Evolutionary conservation across 1,284 basidiomycete species (phyloP).

Genomic region (Inonotus obliquus): DNA sequence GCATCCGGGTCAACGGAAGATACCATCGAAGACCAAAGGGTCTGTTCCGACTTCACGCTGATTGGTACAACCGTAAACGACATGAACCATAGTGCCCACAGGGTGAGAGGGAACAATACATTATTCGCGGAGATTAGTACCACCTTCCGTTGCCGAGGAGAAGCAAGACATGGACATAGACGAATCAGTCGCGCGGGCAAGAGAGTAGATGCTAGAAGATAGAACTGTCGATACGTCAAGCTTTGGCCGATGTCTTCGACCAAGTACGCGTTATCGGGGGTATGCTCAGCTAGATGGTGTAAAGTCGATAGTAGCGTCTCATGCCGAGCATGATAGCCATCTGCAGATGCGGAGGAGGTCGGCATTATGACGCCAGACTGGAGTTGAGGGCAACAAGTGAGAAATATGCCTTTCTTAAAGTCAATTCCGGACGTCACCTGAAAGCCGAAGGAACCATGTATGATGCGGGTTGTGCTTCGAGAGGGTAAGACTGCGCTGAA

Average conservation of each 20-base stretch:
- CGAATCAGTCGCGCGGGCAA: not conserved
- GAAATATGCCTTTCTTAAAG: not conserved
- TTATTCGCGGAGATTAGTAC: slow-evolving; percentile 1
- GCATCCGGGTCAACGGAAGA: not conserved
- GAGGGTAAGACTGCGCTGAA: not conserved
- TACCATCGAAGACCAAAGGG: not conserved
- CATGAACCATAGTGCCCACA: slow-evolving; percentile 6
- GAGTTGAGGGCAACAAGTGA: not conserved
- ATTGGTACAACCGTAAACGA: not conserved
- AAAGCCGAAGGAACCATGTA: not conserved
- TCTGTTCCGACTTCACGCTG: slow-evolving; percentile 1
- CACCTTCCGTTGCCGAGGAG: not conserved
- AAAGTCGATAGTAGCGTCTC: not conserved
- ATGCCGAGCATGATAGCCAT: not conserved
- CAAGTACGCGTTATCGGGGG: not conserved
- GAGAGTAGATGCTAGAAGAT: not conserved
- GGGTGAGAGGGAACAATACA: not conserved
- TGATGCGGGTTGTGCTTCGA: not conserved
- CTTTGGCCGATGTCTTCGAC: not conserved
- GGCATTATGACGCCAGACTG: not conserved
- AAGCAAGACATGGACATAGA: not conserved
- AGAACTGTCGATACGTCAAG: slow-evolving; percentile 1
- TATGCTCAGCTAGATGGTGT: not conserved
- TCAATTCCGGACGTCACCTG: not conserved
- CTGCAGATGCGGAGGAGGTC: not conserved